Evolutionary conservation across 1,284 basidiomycete species (phyloP).

Genomic region (Cystobasidium sp.): DNA sequence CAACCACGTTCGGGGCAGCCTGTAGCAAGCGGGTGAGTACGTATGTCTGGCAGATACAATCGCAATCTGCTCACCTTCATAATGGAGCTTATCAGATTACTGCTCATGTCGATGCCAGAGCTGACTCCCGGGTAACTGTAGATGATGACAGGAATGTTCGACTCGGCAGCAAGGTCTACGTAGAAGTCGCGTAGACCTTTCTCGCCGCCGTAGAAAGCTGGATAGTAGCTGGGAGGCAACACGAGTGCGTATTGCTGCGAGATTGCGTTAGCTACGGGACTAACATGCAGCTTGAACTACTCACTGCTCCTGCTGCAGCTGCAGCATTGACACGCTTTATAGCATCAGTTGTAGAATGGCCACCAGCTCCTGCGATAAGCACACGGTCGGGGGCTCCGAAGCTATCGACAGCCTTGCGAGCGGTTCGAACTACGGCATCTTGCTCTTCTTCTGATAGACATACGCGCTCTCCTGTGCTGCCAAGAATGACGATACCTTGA

Average conservation of each 20-base stretch:
- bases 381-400: conserved; percentile 10
- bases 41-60: not conserved
- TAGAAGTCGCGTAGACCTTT: conserved; percentile 24
- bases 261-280: not conserved
- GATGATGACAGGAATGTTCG: conserved; percentile 14
- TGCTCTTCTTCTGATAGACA: conserved; percentile 21
- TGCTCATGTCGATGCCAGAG: conserved; percentile 22
- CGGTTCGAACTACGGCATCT: conserved; percentile 7
- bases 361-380: conserved; percentile 14
- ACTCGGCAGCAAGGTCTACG: conserved; percentile 15
- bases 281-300: not conserved
- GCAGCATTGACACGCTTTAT: conserved; percentile 26
- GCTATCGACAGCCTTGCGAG: conserved; percentile 21
- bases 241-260: conserved; percentile 13
- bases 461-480: conserved; percentile 9
- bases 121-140: conserved; percentile 18
- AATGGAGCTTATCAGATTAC: conserved; percentile 3
- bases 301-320: conserved; percentile 17
- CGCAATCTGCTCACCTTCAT: not conserved
- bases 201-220: conserved; percentile 22
- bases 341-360: conserved; percentile 16
- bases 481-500: conserved; percentile 5
- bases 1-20: conserved; percentile 16
- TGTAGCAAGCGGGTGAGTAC: not conserved
- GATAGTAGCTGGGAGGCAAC: conserved; percentile 14